Evolutionary conservation across 2,329 filamentous ascomycete genomes (phyloP).

Genomic region (Fusarium ramigenum): DNA sequence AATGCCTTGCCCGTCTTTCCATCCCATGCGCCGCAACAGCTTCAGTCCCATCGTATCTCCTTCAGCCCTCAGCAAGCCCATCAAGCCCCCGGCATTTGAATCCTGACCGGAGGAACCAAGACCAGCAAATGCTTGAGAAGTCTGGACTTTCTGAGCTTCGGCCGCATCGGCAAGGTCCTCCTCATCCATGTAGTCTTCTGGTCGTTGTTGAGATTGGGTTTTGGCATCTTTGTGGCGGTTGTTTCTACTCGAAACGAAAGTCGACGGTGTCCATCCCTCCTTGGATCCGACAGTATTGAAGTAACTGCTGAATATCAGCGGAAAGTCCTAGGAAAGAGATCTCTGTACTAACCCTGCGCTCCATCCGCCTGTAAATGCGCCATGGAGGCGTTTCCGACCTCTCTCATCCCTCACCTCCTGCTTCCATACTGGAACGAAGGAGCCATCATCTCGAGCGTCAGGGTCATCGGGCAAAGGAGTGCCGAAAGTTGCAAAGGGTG

Average conservation of each 20-base stretch:
- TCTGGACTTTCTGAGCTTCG: conserved; percentile 79
- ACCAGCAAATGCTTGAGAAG: conserved; percentile 76
- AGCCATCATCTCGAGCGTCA: conserved; percentile 85
- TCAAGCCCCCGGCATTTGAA: conserved; percentile 62
- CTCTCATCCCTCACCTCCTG: conserved; percentile 95
- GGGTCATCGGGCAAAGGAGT: conserved; percentile 86
- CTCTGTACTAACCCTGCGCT: conserved; percentile 82
- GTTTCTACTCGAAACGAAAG: conserved; percentile 88
- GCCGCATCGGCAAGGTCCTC: conserved; percentile 90
- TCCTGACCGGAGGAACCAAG: conserved; percentile 74
- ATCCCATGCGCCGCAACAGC: conserved; percentile 91
- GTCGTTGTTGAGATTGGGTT: conserved; percentile 68
- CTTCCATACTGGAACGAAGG: conserved; percentile 96
- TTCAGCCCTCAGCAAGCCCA: conserved; percentile 75
- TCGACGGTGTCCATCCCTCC: conserved; percentile 94
- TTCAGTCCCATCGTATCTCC: conserved; percentile 90
- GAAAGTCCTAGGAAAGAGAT: background rate
- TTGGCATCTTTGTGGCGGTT: conserved; percentile 75
- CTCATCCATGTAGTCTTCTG: conserved; percentile 97
- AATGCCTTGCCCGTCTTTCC: conserved; percentile 92
- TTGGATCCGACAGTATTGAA: conserved; percentile 99
- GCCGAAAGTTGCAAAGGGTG: conserved; percentile 82
- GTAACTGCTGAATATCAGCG: conserved; percentile 66
- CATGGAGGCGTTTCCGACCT: conserved; percentile 89
- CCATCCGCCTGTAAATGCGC: conserved; percentile 95